phyloP scores from a whole-genome alignment of 2,329 filamentous ascomycete genomes.

The Fusarium pininemorale region DNA sequence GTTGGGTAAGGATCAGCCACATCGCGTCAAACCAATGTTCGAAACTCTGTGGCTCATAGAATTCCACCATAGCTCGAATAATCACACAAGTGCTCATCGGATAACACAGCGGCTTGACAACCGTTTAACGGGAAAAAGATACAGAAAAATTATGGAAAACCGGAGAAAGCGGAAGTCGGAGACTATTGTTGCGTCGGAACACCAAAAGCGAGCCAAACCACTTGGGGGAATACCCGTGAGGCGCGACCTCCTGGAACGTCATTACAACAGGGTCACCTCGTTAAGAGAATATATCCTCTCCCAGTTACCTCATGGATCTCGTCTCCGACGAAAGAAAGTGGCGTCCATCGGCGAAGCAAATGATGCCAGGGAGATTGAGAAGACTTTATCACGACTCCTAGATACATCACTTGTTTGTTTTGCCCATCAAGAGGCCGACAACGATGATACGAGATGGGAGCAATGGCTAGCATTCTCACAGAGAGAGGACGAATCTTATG shows the following conservation, averaged over 20 bases:
- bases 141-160: conserved; percentile 35
- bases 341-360: conserved; percentile 51
- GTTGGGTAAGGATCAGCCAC: conserved; percentile 20
- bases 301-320: conserved; percentile 73
- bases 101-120: conserved; percentile 13
- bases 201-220: conserved; percentile 19
- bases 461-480: conserved; percentile 72
- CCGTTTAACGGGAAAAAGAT: not conserved
- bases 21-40: not conserved
- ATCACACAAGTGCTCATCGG: not conserved
- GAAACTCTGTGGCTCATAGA: not conserved
- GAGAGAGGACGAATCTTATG: conserved; percentile 64
- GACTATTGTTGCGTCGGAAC: conserved; percentile 36
- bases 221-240: conserved; percentile 40
- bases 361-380: conserved; percentile 47
- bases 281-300: conserved; percentile 76
- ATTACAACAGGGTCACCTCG: conserved; percentile 72
- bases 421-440: conserved; percentile 42
- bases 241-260: conserved; percentile 73
- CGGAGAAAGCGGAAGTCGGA: conserved; percentile 43
- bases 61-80: not conserved
- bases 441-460: conserved; percentile 56
- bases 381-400: conserved; percentile 65
- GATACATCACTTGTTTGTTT: conserved; percentile 75
- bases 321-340: conserved; percentile 67